Percentiles rank a stretch among this genome's conserved stretches.
These are phyloP conservation scores for Mucor piriformis DNA, from an alignment of 371 early-diverging fungal genomes.

Conservation along the genomic window DNA sequence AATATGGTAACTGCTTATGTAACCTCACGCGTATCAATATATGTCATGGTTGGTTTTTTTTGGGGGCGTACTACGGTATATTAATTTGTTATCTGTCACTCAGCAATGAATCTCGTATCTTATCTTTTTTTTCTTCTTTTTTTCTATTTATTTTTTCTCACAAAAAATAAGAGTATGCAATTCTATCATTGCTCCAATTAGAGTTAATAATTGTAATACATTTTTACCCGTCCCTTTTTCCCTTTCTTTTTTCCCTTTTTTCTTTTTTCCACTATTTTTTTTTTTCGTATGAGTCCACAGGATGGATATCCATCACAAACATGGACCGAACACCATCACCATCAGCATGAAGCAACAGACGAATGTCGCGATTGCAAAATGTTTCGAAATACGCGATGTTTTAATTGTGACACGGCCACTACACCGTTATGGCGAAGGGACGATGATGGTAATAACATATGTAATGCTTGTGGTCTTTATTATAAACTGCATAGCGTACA, in stretches of 20 bases:
- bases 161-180: slow-evolving; percentile 8
- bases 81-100: slow-evolving; percentile 7
- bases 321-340: background rate
- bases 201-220: background rate
- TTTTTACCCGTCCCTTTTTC: background rate
- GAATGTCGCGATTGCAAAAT: slow-evolving; percentile 14
- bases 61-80: too few species aligned
- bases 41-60: background rate
- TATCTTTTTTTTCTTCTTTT: slow-evolving; percentile 4
- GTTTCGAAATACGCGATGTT: slow-evolving; percentile 39
- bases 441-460: slow-evolving; percentile 60
- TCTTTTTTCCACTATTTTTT: background rate
- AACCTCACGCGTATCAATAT: too few species aligned
- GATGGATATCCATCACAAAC: background rate
- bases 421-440: slow-evolving; percentile 82
- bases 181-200: background rate
- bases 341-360: slow-evolving; percentile 1
- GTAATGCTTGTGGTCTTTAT: slow-evolving; percentile 81
- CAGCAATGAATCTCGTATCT: slow-evolving; percentile 15
- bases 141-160: slow-evolving; percentile 1
- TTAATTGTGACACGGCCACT: slow-evolving; percentile 65
- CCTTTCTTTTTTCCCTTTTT: background rate
- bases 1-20: too few species aligned
- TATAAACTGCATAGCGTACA: slow-evolving; percentile 62
- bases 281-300: background rate